Conservation (phyloP, 2,329 filamentous ascomycete species). For the Davidsoniella eucalypti region DNA sequence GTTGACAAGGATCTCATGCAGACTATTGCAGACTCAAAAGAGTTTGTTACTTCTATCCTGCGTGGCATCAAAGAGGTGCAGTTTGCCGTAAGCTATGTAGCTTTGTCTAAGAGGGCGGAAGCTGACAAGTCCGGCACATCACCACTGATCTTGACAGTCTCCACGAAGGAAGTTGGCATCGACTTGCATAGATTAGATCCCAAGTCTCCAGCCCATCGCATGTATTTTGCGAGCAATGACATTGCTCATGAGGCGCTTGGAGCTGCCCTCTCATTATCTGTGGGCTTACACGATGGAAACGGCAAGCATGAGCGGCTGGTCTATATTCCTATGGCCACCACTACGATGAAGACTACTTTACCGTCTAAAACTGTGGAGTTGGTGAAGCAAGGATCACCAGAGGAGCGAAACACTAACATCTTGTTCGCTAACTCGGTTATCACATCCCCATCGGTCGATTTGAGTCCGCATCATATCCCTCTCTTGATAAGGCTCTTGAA, state of each 20-base stretch:
- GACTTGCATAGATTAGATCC: conserved; percentile 84
- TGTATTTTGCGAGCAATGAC: conserved; percentile 91
- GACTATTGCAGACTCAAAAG: conserved; percentile 79
- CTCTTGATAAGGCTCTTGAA: conserved; percentile 64
- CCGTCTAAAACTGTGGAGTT: conserved; percentile 87
- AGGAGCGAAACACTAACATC: conserved; percentile 88
- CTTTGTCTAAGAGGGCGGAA: conserved; percentile 64
- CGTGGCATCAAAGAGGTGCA: conserved; percentile 93
- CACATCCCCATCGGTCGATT: conserved; percentile 84
- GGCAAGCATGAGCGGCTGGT: conserved; percentile 72
- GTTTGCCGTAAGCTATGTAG: conserved; percentile 81
- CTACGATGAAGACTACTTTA: conserved; percentile 81
- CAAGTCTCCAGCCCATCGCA: conserved; percentile 84
- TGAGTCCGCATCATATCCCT: conserved; percentile 83
- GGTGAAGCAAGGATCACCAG: conserved; percentile 50
- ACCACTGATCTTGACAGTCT: conserved; percentile 57
- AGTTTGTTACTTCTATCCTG: conserved; percentile 78
- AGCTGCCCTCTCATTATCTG: conserved; percentile 79
- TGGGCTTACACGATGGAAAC: conserved; percentile 81
- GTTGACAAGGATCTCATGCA: conserved; percentile 43
- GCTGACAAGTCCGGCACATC: conserved; percentile 46
- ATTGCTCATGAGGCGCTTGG: conserved; percentile 88
- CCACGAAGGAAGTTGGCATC: conserved; percentile 91
- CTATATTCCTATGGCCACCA: conserved; percentile 95
- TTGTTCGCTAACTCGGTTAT: conserved; percentile 91